Conservation (phyloP, 73 alveolate species). For the Paraurostyla sp. region DNA sequence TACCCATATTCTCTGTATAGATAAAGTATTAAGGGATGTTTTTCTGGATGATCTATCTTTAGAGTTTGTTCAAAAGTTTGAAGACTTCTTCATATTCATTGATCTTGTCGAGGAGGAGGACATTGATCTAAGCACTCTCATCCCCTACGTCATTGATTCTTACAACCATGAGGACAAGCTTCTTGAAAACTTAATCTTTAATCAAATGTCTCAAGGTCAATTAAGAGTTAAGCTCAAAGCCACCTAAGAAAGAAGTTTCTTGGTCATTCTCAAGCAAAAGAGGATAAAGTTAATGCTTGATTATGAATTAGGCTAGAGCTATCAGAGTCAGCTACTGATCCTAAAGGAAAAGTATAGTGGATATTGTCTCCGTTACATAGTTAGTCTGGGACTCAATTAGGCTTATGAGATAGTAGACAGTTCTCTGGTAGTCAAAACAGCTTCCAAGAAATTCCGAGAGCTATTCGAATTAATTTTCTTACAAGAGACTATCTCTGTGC, state of each 20-base stretch:
- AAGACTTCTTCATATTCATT: background rate
- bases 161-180: background rate
- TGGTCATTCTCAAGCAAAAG: conserved; percentile 18
- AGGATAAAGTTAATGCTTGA: background rate
- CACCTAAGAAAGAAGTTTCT: background rate
- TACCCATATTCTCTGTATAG: background rate
- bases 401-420: background rate
- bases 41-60: background rate
- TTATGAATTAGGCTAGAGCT: conserved; percentile 18
- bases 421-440: background rate
- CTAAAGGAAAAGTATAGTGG: background rate
- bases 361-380: conserved; percentile 20
- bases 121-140: background rate
- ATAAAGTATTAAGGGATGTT: background rate
- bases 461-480: background rate
- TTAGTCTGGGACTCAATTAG: background rate
- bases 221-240: conserved; percentile 10
- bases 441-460: background rate
- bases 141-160: background rate
- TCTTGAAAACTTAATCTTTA: background rate
- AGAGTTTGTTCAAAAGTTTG: background rate
- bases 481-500: background rate
- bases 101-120: conserved; percentile 19
- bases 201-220: conserved; percentile 16
- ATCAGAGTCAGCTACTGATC: background rate